These are phyloP conservation scores for Lindgomyces ingoldianus DNA, from an alignment of 495 filamentous ascomycete species.

Conservation along the genomic window DNA sequence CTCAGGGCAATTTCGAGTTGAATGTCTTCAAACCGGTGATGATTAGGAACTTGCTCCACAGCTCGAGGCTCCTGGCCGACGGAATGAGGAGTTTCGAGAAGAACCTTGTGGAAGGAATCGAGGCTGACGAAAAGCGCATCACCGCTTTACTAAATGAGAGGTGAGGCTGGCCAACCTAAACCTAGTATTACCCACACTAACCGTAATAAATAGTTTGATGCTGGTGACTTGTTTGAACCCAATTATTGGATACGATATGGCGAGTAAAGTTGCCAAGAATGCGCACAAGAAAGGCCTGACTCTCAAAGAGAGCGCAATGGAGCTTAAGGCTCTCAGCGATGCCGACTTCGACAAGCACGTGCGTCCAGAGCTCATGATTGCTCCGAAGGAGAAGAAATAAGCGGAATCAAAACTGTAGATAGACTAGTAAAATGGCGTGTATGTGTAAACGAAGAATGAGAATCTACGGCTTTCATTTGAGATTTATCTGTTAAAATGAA, in stretches of 20 bases:
- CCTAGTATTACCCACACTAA: neutral
- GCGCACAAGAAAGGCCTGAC: slow-evolving; percentile 97
- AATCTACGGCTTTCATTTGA: too few relatives aligned
- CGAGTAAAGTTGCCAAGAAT: slow-evolving; percentile 97
- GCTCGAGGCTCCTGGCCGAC: slow-evolving; percentile 79
- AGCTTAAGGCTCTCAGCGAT: slow-evolving; percentile 84
- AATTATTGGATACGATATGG: slow-evolving; percentile 96
- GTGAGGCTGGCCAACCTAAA: slow-evolving; percentile 42
- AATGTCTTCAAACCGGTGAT: slow-evolving; percentile 99
- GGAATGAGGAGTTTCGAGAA: slow-evolving; percentile 93
- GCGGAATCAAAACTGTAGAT: neutral
- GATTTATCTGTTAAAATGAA: too few relatives aligned
- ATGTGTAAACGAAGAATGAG: neutral
- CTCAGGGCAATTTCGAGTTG: slow-evolving; percentile 97
- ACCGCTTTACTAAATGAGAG: slow-evolving; percentile 82
- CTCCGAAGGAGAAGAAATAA: slow-evolving; percentile 63
- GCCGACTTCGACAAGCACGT: slow-evolving; percentile 91
- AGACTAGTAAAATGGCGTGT: slow-evolving; percentile 2
- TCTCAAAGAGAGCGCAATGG: slow-evolving; percentile 89
- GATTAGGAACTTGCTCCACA: slow-evolving; percentile 93
- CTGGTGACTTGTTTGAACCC: slow-evolving; percentile 98
- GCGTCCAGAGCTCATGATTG: slow-evolving; percentile 94
- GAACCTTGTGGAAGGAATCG: slow-evolving; percentile 83
- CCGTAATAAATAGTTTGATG: slow-evolving; percentile 72
- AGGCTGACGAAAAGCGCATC: slow-evolving; percentile 93